Conservation (phyloP, 306 rosid genomes). For the Prunus mongolica region DNA sequence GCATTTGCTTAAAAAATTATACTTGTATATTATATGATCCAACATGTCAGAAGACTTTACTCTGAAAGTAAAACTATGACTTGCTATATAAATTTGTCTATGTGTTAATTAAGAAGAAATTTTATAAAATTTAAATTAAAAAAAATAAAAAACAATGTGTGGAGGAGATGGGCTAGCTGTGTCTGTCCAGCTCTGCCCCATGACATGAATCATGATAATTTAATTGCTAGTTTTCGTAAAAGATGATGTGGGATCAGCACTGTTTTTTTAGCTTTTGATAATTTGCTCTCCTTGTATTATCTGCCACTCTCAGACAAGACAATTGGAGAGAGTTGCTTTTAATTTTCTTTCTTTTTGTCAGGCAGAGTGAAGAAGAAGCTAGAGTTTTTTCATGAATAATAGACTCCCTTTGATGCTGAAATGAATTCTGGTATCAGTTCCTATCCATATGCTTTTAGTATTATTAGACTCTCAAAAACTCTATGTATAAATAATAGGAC, state of each 20-base stretch:
- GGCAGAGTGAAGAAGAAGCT: slow-evolving; percentile 2
- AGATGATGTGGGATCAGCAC: slow-evolving; percentile 26
- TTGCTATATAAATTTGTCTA: neutral
- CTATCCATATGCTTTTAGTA: slow-evolving; percentile 13
- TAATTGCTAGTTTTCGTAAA: slow-evolving; percentile 14
- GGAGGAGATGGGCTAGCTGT: neutral
- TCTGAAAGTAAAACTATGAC: neutral
- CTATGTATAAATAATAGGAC: slow-evolving; percentile 13
- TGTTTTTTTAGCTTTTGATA: slow-evolving; percentile 5
- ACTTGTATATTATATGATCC: neutral
- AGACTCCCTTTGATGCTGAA: slow-evolving; percentile 15
- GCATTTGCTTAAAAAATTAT: neutral
- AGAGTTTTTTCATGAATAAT: slow-evolving; percentile 4
- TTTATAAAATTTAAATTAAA: too few relatives aligned
- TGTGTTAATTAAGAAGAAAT: neutral
- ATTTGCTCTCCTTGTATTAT: slow-evolving; percentile 14
- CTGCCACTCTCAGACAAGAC: slow-evolving; percentile 16
- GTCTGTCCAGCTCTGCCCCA: slow-evolving; percentile 15
- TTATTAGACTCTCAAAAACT: neutral
- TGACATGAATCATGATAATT: neutral
- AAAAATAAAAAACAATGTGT: neutral
- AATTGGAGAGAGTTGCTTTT: neutral
- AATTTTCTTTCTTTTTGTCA: neutral
- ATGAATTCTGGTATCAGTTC: slow-evolving; percentile 36
- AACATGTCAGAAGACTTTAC: neutral